These are phyloP conservation scores for Aphanomyces astaci DNA, from an alignment of 352 stramenopile species.

Conservation along the genomic window DNA sequence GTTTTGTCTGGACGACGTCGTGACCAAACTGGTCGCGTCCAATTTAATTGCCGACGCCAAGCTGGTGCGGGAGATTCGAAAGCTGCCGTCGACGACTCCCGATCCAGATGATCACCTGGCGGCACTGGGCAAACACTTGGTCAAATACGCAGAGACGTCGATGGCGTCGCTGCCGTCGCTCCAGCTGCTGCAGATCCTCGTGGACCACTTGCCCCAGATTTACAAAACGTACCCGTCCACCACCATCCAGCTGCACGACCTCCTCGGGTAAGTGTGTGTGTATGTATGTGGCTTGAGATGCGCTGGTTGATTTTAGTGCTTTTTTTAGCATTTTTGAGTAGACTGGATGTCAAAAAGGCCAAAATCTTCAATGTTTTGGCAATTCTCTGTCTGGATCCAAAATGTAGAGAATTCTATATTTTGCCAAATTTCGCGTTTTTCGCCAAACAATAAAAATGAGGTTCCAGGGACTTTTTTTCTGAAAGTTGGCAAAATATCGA, in stretches of 20 bases:
- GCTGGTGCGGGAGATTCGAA: slow-evolving; percentile 38
- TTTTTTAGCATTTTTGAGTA: background rate
- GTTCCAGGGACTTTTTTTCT: no score
- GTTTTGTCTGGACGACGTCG: slow-evolving; percentile 36
- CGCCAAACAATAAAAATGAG: no score
- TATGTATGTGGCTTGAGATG: background rate
- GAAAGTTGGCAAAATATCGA: no score
- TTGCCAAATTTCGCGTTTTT: no score
- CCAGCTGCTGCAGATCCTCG: slow-evolving; percentile 58
- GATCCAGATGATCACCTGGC: slow-evolving; percentile 35
- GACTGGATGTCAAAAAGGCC: background rate
- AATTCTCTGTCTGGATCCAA: no score
- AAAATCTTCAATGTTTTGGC: no score
- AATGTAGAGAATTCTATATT: no score
- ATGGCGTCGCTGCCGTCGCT: slow-evolving; percentile 48
- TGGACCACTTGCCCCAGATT: slow-evolving; percentile 56
- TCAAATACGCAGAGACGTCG: slow-evolving; percentile 21
- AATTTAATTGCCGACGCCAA: slow-evolving; percentile 38
- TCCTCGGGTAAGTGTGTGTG: slow-evolving; percentile 27
- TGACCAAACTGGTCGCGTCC: slow-evolving; percentile 42
- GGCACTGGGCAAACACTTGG: slow-evolving; percentile 37
- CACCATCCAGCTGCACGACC: slow-evolving; percentile 22
- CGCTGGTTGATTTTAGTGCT: no score
- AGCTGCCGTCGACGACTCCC: slow-evolving; percentile 35
- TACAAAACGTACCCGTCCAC: slow-evolving; percentile 40